Base-by-base conservation (phyloP, 805 yeast genomes). In the Yamadazyma laniorum region DNA sequence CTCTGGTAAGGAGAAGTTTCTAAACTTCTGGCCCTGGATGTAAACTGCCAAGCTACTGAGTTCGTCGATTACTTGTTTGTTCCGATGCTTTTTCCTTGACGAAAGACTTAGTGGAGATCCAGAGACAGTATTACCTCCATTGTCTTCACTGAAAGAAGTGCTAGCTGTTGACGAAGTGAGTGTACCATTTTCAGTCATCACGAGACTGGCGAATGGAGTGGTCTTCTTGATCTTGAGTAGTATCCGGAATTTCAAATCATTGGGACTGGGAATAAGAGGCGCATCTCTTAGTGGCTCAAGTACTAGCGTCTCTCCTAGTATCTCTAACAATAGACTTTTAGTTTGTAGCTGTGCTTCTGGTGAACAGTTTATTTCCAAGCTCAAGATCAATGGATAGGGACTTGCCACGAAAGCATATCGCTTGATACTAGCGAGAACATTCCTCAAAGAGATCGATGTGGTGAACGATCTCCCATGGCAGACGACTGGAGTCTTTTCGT, bases 391-490 rank as follows among this genome's bases (percentile, higher is more conserved):
- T 0, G 99, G 99, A 39, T 73, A 82, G 1, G 93, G 90, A 0
- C 96, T 76, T 0, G 89, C 70, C n/a, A 86, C 79, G 55, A 95
- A 93, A 0, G 96, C 95, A 58, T 87, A 87, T 56, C 87, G 86
- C 49, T 82, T 74, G 8, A 95, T 78, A 0, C 88, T 77, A 26
- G 74, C 76, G 3, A 88, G 59, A 2, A 89, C 97, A 47, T 80
- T 81, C 8, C 66, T 57, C 21, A 91, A 73, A 2, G 79, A 75
- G 8, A 91, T 77, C 1, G 91, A 77, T 0, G 82, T 71, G 0
- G 98, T 87, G 45, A 93, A 77, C 0, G 95, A 79, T 34, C 82
- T 65, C 0, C 99, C 99, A 59, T 93, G 99, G 19, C 85, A 83
- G 0, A 93, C 96, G 0, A 86, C 76, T 0, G 99, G 99, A 5